Percentiles rank a stretch among this genome's conserved stretches.
Conservation (phyloP, 768 basidiomycete species). For the Krasilnikovozyma curviuscula region DNA sequence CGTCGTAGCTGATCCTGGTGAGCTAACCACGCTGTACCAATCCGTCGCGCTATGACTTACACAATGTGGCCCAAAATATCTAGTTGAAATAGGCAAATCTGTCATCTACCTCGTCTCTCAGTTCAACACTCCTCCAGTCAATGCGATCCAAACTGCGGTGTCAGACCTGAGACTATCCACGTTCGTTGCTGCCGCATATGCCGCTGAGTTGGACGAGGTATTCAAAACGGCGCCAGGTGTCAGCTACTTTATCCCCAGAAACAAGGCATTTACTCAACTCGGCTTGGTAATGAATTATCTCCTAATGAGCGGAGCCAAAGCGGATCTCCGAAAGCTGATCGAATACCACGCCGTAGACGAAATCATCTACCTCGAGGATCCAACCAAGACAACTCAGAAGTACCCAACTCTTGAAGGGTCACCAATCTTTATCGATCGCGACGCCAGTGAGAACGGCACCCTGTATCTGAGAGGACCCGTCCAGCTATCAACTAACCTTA, state of each 20-base stretch:
- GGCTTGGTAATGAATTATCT: slow-evolving; percentile 80
- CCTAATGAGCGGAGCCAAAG: slow-evolving; percentile 45
- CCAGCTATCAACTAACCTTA: slow-evolving; percentile 5
- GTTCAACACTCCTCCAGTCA: slow-evolving; percentile 61
- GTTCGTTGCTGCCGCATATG: slow-evolving; percentile 77
- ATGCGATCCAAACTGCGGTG: slow-evolving; percentile 59
- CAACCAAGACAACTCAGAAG: slow-evolving; percentile 13
- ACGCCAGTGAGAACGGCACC: slow-evolving; percentile 14
- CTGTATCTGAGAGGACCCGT: not conserved
- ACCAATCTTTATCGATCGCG: slow-evolving; percentile 49
- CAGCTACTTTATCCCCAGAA: slow-evolving; percentile 71
- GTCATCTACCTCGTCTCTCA: slow-evolving; percentile 77
- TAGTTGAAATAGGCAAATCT: slow-evolving; percentile 56
- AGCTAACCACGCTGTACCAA: no score
- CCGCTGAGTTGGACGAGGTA: slow-evolving; percentile 56
- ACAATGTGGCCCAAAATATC: no score
- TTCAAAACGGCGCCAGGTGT: slow-evolving; percentile 42
- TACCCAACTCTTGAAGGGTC: slow-evolving; percentile 71
- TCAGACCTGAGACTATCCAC: slow-evolving; percentile 68
- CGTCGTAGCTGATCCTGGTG: slow-evolving; percentile 57
- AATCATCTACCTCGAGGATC: slow-evolving; percentile 47
- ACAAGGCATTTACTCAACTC: slow-evolving; percentile 68
- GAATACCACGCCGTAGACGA: slow-evolving; percentile 66
- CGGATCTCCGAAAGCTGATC: slow-evolving; percentile 64
- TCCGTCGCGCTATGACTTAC: no score